Evolutionary conservation across 495 filamentous ascomycete genomes (phyloP).

Genomic region (Neurospora sp.): DNA sequence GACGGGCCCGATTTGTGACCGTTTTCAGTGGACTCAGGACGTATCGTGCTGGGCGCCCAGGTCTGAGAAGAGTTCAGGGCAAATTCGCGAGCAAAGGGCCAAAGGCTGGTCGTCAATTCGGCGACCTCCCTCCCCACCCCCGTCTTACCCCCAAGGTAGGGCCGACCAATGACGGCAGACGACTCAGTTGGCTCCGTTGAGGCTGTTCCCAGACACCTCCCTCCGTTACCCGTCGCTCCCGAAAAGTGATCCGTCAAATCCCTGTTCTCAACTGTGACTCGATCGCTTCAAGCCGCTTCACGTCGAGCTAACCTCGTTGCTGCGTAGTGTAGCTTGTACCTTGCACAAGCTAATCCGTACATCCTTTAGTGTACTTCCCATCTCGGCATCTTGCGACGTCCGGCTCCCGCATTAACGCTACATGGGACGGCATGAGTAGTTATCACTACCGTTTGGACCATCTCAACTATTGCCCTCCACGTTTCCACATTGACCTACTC

Average conservation of each 20-base stretch:
- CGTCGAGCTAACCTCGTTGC: conserved; percentile 7
- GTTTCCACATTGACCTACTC: neutral
- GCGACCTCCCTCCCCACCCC: conserved; percentile 1
- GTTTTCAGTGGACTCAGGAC: neutral
- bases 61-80: neutral
- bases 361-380: neutral
- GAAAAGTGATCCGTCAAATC: conserved; percentile 17
- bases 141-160: conserved; percentile 9
- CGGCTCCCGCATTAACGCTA: neutral
- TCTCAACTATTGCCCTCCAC: neutral
- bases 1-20: neutral
- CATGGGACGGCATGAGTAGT: neutral
- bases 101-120: neutral
- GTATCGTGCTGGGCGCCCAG: neutral
- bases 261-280: conserved; percentile 21
- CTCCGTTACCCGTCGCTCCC: conserved; percentile 22
- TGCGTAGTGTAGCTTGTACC: neutral
- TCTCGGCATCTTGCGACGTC: neutral
- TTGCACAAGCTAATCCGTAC: neutral
- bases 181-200: conserved; percentile 9
- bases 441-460: neutral
- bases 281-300: conserved; percentile 24
- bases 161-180: conserved; percentile 17
- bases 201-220: conserved; percentile 17
- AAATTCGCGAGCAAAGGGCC: neutral